Base-by-base conservation (phyloP, 768 basidiomycete species). In the Macrolepiota dolichaula region DNA sequence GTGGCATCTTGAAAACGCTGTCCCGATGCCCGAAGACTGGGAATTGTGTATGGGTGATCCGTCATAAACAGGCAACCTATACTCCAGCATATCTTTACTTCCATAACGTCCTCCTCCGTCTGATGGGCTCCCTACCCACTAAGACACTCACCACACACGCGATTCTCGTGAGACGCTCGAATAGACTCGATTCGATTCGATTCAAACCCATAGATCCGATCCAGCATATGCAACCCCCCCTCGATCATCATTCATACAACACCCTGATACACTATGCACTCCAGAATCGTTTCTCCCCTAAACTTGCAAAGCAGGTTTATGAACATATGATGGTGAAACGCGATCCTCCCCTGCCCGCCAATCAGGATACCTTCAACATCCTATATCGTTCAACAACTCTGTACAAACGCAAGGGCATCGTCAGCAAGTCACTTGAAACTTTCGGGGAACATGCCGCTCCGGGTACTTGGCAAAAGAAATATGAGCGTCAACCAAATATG, bases 191-290 rank as follows among this genome's bases (percentile, higher is more conserved):
- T 10, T 57, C 62, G 11, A 29, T 63, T 27, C 56, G 53, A 22
- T 60, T 59, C 59, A 36, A 22, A n/a, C 38, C 25, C 29, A 10
- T 46, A 15, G 15, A 29, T n/a, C n/a, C 59, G n/a, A 17, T 58
- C 37, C 15, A 35, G 53, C 40, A 40, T 51, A 9, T 57, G 22
- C 65, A 62, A 44, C 68, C 68, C 4, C 68, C 67, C 17, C 63
- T 70, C 10, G 64, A 62, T 60, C 51, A 65, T 25, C 59, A 68
- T 10, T 63, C 68, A 10, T 88, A 85, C 71, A 88, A 90, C 68
- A 67, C 83, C 0, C 79, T 93, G 27, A 65, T 92, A 3, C 79
- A 88, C 62, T 92, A 91, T 69, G 75, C 85, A 3, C 76, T 93
- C 37, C 81, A 82, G 7, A 80, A 88, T 65, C 79, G 81, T n/a